These are phyloP conservation scores for Silene uniflora DNA, from an alignment of 148 eudicot species.

Conservation along the genomic window DNA sequence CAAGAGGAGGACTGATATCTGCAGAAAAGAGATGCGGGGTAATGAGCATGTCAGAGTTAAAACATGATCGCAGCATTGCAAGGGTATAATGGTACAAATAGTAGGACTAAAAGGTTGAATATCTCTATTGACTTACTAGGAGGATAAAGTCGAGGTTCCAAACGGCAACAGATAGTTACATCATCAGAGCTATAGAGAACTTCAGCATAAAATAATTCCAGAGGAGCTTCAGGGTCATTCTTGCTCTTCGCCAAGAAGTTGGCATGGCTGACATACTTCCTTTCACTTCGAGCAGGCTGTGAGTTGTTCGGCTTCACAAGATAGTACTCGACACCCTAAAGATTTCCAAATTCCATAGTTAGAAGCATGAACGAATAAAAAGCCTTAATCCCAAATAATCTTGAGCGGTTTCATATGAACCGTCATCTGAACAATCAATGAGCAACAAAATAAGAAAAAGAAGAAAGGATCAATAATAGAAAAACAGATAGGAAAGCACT, in stretches of 20 bases:
- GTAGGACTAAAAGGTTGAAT: too few species aligned
- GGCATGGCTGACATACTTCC: not conserved
- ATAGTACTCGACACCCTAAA: not conserved
- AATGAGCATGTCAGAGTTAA: not conserved
- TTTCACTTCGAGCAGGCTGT: not conserved
- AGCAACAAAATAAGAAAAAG: too few species aligned
- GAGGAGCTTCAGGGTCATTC: not conserved
- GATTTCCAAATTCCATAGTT: too few species aligned
- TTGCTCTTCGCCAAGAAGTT: conserved; percentile 7
- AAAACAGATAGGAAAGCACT: too few species aligned
- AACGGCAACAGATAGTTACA: not conserved
- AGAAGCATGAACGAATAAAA: too few species aligned
- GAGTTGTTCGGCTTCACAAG: conserved; percentile 5
- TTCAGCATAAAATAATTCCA: conserved; percentile 7
- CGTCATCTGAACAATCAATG: too few species aligned
- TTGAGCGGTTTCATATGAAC: too few species aligned
- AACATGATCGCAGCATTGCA: not conserved
- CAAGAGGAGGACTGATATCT: conserved; percentile 10
- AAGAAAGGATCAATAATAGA: too few species aligned
- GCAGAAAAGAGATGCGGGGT: not conserved
- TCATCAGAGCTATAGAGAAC: not conserved
- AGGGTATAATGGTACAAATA: too few species aligned
- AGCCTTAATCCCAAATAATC: too few species aligned
- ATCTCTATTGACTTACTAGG: not conserved
- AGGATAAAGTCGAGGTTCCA: not conserved